Percentiles rank a stretch among this genome's conserved stretches.
Evolutionary conservation across 2,329 filamentous ascomycete genomes (phyloP).

Genomic region (Parafenestella ontariensis): DNA sequence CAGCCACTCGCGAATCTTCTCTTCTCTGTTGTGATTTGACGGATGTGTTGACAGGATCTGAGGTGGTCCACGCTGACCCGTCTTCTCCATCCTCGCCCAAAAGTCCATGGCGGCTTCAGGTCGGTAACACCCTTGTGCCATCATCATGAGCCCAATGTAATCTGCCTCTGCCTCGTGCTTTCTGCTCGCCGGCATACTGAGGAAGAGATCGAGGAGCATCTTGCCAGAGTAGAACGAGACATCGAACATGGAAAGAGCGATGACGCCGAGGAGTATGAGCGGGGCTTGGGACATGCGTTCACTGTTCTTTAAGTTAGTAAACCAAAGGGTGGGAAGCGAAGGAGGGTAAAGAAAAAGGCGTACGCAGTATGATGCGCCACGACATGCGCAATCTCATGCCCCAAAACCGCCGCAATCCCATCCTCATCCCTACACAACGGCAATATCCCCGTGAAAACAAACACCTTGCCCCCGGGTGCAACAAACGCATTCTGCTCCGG

Average conservation of each 20-base stretch:
- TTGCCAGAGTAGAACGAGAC: conserved; percentile 51
- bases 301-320: conserved; percentile 18
- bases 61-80: conserved; percentile 61
- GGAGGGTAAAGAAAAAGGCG: conserved; percentile 2
- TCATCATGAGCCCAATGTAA: conserved; percentile 82
- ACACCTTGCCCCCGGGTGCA: conserved; percentile 78
- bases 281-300: conserved; percentile 65
- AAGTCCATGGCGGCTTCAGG: conserved; percentile 71
- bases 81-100: conserved; percentile 67
- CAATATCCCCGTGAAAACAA: conserved; percentile 77
- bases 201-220: conserved; percentile 66
- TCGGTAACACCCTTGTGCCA: conserved; percentile 80
- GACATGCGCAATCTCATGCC: conserved; percentile 82
- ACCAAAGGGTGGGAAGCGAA: background rate
- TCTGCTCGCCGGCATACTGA: conserved; percentile 71
- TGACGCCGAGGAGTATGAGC: conserved; percentile 49
- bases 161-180: conserved; percentile 80
- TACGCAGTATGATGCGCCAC: conserved; percentile 49
- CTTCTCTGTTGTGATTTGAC: conserved; percentile 69
- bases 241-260: conserved; percentile 47
- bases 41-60: conserved; percentile 81
- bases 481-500: conserved; percentile 76
- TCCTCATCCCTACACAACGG: conserved; percentile 71
- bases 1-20: conserved; percentile 68
- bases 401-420: conserved; percentile 75